Base-by-base conservation (phyloP, 108 stramenopile genomes). In the Bacterosira constricta region DNA sequence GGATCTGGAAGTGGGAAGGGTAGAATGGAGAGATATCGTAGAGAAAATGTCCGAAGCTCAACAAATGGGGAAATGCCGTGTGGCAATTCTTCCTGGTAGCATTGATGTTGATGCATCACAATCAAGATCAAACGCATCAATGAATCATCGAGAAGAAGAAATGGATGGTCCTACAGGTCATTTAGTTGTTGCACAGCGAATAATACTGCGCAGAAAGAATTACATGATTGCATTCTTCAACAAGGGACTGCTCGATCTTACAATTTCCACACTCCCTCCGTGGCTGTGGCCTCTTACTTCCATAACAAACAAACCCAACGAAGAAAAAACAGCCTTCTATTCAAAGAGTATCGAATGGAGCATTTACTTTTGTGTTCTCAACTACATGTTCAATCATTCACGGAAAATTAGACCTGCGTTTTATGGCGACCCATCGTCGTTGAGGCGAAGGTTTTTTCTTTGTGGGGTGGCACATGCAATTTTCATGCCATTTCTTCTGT, bases 361-460 rank as follows among this genome's bases (percentile, higher is more conserved):
- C 47, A 55, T 99, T 12, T 91, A 97, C 66, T 86, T 90, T 57
- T 96, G 96, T 62, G 80, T 99, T 49, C 69, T 97, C n/a, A 95
- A 94, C 73, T 96, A 95, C 79, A 96, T 99, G 97, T 99, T 97
- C 69, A 96, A 94, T 75, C 93, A 97, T 65, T 92, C 96, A 44
- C 90, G 92, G 39, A 85, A 91, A 37, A 66, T 99, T 11, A 86
- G 97, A 11, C 88, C 91, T 0, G 88, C 89, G 23, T 98, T 98
- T 75, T 85, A 88, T 46, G 68, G 86, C 68, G 95, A 97, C 67
- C 81, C 91, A 6, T 69, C 73, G 3, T 76, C 88, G 34, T 80
- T 99, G 41, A 54, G 84, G 63, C 69, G 81, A 39, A 81, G 97
- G 23, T 90, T 99, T 52, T 39, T 91, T 10, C 55, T 93, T 2